These are phyloP conservation scores for Pythium myriotylum DNA, from an alignment of 352 stramenopile species.

Conservation along the genomic window DNA sequence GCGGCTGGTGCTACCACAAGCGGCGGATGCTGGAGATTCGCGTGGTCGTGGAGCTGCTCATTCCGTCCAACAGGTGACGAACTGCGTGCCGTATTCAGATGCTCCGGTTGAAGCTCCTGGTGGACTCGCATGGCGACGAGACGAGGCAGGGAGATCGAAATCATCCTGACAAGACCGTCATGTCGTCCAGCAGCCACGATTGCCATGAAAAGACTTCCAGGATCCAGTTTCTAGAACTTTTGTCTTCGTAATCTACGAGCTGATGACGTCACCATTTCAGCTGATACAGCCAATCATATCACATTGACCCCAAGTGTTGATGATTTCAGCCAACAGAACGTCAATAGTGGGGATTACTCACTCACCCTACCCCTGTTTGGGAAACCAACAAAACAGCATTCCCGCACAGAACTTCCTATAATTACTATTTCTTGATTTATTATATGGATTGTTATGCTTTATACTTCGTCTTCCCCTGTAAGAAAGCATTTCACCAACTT, in stretches of 20 bases:
- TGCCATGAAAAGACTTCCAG: too few relatives aligned
- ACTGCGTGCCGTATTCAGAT: neutral
- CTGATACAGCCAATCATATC: constrained; percentile 5
- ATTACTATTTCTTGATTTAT: neutral
- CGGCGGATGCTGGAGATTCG: constrained; percentile 9
- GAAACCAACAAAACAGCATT: constrained; percentile 2
- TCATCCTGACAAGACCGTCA: too few relatives aligned
- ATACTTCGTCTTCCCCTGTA: too few relatives aligned
- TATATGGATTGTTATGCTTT: neutral
- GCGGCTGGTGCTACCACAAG: constrained; percentile 17
- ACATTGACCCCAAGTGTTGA: neutral
- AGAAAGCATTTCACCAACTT: too few relatives aligned
- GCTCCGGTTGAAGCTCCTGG: too few relatives aligned
- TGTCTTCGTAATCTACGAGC: constrained; percentile 2
- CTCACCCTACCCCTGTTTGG: too few relatives aligned
- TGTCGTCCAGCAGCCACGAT: too few relatives aligned
- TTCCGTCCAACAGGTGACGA: neutral
- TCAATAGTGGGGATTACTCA: neutral
- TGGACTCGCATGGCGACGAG: too few relatives aligned
- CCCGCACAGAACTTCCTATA: neutral
- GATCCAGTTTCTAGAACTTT: constrained; percentile 7
- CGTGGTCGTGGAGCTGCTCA: constrained; percentile 11
- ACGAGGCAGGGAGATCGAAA: too few relatives aligned
- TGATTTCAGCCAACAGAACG: constrained; percentile 18
- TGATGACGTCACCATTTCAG: constrained; percentile 4